Conservation (phyloP, 169 alveolate genomes). For the Perkinsus marinus region DNA sequence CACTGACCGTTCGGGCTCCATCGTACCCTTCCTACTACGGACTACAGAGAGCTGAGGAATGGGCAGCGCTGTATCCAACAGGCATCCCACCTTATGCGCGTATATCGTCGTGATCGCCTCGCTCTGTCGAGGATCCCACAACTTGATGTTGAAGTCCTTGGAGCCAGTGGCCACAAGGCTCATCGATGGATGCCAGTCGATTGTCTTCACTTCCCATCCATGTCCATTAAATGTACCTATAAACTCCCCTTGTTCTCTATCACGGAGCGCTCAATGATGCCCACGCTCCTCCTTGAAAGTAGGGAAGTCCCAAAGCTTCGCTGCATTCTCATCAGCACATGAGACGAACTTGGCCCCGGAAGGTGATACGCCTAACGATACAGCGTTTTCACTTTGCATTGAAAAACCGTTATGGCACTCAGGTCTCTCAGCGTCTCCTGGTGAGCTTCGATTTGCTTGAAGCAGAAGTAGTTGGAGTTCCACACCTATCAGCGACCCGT, state of each 20-base stretch:
- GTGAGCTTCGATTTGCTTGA: slow-evolving; percentile 24
- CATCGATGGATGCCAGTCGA: slow-evolving; percentile 58
- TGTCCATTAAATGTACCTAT: slow-evolving; percentile 32
- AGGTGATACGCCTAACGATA: slow-evolving; percentile 16
- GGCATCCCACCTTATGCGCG: slow-evolving; percentile 27
- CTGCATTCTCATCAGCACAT: slow-evolving; percentile 44
- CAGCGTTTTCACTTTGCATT: background rate
- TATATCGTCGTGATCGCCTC: slow-evolving; percentile 34
- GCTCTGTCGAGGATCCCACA: slow-evolving; percentile 57
- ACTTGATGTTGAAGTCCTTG: slow-evolving; percentile 42
- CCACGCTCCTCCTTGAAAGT: slow-evolving; percentile 21
- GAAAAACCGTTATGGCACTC: background rate
- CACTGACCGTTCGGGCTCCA: slow-evolving; percentile 56
- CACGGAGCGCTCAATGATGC: background rate
- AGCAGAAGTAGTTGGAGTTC: slow-evolving; percentile 13
- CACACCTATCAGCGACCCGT: slow-evolving; percentile 4
- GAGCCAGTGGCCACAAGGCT: slow-evolving; percentile 47
- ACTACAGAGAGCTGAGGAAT: background rate
- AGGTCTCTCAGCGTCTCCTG: slow-evolving; percentile 31
- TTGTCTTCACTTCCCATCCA: slow-evolving; percentile 47
- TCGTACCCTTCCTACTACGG: slow-evolving; percentile 41
- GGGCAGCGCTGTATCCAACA: background rate
- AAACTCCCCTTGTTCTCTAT: background rate
- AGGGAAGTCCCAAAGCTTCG: slow-evolving; percentile 36
- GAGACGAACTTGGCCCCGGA: slow-evolving; percentile 34